Conservation (phyloP, 1,284 basidiomycete species). For the Puccinia novopanici region DNA sequence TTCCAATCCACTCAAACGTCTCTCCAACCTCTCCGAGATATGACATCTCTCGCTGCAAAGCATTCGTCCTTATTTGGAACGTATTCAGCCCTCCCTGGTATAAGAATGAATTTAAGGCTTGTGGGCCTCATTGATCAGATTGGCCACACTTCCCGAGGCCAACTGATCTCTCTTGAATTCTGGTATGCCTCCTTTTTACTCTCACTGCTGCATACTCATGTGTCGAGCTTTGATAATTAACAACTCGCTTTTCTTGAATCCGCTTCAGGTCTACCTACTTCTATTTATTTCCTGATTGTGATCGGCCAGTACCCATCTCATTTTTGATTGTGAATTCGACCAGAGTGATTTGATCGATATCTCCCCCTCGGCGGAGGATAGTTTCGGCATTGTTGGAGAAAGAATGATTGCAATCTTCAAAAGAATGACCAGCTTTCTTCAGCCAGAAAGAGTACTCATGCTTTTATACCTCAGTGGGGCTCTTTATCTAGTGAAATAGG, state of each 20-base stretch:
- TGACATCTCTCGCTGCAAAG: conserved; percentile 40
- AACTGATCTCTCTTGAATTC: too few relatives aligned
- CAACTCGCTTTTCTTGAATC: too few relatives aligned
- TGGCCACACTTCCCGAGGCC: not conserved
- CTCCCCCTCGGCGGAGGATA: too few relatives aligned
- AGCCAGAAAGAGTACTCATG: not conserved
- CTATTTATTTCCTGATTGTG: not conserved
- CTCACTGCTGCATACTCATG: too few relatives aligned
- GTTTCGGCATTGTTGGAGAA: too few relatives aligned
- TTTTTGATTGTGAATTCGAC: not conserved
- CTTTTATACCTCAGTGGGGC: conserved; percentile 27
- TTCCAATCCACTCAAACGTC: not conserved
- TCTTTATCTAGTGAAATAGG: too few relatives aligned
- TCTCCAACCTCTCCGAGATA: conserved; percentile 21
- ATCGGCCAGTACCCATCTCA: not conserved
- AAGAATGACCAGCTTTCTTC: too few relatives aligned
- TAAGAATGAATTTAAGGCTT: not conserved
- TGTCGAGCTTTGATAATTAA: too few relatives aligned
- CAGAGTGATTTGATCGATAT: not conserved
- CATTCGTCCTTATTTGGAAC: conserved; percentile 32
- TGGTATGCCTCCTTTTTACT: too few relatives aligned
- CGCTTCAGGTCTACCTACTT: not conserved
- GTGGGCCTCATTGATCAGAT: conserved; percentile 3
- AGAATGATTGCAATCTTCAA: too few relatives aligned
- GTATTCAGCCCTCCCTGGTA: too few relatives aligned